These are phyloP conservation scores for Atkinsonella texensis DNA, from an alignment of 2,329 filamentous ascomycete species.

Conservation along the genomic window DNA sequence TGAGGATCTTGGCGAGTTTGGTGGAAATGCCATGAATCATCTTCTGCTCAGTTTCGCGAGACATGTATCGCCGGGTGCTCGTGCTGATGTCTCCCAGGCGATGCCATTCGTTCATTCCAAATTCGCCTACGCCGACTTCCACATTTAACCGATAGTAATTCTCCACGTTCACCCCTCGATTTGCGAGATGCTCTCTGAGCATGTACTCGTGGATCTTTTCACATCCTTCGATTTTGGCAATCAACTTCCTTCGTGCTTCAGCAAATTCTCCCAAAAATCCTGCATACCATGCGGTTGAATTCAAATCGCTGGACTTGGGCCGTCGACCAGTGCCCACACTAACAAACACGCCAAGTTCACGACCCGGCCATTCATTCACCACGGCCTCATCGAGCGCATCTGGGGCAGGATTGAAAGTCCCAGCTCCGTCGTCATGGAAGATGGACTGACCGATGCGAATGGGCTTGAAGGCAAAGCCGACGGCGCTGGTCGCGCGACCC, in stretches of 20 bases:
- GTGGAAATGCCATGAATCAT: slow-evolving; percentile 66
- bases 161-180: slow-evolving; percentile 70
- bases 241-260: slow-evolving; percentile 73
- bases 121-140: slow-evolving; percentile 89
- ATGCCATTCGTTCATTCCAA: slow-evolving; percentile 98
- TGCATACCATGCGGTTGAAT: slow-evolving; percentile 80
- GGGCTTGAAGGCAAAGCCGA: slow-evolving; percentile 88
- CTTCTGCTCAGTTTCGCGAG: slow-evolving; percentile 58
- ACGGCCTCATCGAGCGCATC: slow-evolving; percentile 80
- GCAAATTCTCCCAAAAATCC: slow-evolving; percentile 87
- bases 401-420: slow-evolving; percentile 84
- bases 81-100: slow-evolving; percentile 91
- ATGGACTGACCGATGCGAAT: slow-evolving; percentile 86
- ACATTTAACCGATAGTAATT: slow-evolving; percentile 97
- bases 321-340: slow-evolving; percentile 91
- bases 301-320: slow-evolving; percentile 51
- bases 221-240: slow-evolving; percentile 89
- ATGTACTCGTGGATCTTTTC: slow-evolving; percentile 83
- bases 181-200: slow-evolving; percentile 64
- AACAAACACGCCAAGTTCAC: slow-evolving; percentile 84
- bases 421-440: slow-evolving; percentile 86
- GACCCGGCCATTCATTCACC: slow-evolving; percentile 87
- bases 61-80: slow-evolving; percentile 73
- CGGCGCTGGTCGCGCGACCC: slow-evolving; percentile 84
- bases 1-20: slow-evolving; percentile 74